These are phyloP conservation scores for Cucumis hystrix DNA, from an alignment of 306 rosid species.

Conservation along the genomic window DNA sequence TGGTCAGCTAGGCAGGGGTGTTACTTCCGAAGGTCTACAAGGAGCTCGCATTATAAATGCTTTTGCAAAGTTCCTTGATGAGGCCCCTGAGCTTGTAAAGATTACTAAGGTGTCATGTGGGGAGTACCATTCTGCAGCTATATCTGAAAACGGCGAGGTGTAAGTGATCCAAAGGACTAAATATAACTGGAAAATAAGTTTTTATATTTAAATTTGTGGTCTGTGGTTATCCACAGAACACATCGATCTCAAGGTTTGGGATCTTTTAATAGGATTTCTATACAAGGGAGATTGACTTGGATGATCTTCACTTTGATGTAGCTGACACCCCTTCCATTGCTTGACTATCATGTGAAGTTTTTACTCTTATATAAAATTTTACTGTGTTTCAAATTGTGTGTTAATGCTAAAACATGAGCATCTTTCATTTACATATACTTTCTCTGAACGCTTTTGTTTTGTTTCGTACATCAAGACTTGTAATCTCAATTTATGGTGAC, in stretches of 20 bases:
- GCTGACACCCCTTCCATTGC: conserved; percentile 33
- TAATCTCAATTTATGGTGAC: background rate
- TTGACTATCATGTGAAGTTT: background rate
- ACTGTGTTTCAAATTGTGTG: background rate
- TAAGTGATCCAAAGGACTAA: conserved; percentile 67
- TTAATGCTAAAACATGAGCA: background rate
- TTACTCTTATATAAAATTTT: background rate
- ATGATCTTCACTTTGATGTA: conserved; percentile 42
- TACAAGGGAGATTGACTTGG: conserved; percentile 39
- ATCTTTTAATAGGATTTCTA: conserved; percentile 35
- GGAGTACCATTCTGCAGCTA: conserved; percentile 92
- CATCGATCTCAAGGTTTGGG: conserved; percentile 21
- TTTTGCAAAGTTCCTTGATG: conserved; percentile 86
- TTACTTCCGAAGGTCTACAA: conserved; percentile 91
- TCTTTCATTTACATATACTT: background rate
- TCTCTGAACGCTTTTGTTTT: background rate
- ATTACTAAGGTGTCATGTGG: conserved; percentile 90
- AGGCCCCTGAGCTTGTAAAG: conserved; percentile 87
- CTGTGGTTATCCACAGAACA: conserved; percentile 59
- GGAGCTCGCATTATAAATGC: conserved; percentile 62
- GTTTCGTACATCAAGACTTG: background rate
- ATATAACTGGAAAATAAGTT: conserved; percentile 49
- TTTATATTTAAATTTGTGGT: conserved; percentile 39
- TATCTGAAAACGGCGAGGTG: conserved; percentile 91
- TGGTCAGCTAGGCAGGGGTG: conserved; percentile 96